Conservation (phyloP, 176 grass and related monocot genomes). For the Cenchrus fungigraminus region DNA sequence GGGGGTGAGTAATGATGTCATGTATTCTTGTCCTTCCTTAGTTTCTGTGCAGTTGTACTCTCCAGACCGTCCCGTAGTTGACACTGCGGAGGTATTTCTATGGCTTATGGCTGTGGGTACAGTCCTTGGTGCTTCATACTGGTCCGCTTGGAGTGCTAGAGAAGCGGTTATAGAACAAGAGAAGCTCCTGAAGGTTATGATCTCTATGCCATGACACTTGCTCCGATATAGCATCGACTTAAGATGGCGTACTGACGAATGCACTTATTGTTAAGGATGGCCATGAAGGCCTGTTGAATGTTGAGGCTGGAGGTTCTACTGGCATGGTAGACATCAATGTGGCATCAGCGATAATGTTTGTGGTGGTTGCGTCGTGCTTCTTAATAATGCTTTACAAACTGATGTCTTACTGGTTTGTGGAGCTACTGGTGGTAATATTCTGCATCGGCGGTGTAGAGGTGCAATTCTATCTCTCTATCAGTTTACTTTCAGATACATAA, state of each 20-base stretch:
- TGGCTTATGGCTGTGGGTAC: slow-evolving; percentile 99
- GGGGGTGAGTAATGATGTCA: slow-evolving; percentile 16
- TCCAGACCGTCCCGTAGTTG: slow-evolving; percentile 85
- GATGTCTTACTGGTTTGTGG: slow-evolving; percentile 90
- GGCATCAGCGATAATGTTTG: slow-evolving; percentile 90
- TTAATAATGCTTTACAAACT: slow-evolving; percentile 92
- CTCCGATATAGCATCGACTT: slow-evolving; percentile 26
- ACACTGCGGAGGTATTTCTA: slow-evolving; percentile 94
- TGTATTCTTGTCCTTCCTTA: slow-evolving; percentile 45
- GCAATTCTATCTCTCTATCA: slow-evolving; percentile 21
- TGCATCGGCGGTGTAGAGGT: slow-evolving; percentile 97
- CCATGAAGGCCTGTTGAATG: slow-evolving; percentile 63
- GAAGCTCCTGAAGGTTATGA: slow-evolving; percentile 89
- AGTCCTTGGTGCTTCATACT: slow-evolving; percentile 92
- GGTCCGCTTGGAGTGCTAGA: slow-evolving; percentile 89
- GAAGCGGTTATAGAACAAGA: slow-evolving; percentile 80
- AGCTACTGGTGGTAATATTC: slow-evolving; percentile 91
- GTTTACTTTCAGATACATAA: slow-evolving; percentile 13
- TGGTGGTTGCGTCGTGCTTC: slow-evolving; percentile 91
- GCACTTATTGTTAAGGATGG: slow-evolving; percentile 67
- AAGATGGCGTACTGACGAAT: slow-evolving; percentile 38
- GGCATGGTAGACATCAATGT: slow-evolving; percentile 84
- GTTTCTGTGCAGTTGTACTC: slow-evolving; percentile 89
- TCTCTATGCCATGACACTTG: slow-evolving; percentile 10
- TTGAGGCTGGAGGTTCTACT: slow-evolving; percentile 59